A percentile compares a stretch with the other conserved stretches of the same genome.
phyloP scores from a whole-genome alignment of 1,139 yeast species.

The Nakaseomyces sp. region DNA sequence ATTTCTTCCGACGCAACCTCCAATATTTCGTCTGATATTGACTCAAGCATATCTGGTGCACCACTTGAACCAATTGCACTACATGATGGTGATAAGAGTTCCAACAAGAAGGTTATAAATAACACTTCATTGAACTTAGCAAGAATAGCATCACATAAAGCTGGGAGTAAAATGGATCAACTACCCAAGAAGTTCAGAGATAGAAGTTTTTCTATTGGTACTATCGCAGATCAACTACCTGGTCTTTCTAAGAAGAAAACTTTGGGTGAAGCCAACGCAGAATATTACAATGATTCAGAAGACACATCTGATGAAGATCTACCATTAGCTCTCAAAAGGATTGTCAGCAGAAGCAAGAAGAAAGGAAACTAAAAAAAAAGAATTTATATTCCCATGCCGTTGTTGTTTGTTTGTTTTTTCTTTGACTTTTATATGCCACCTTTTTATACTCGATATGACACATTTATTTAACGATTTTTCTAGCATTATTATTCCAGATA shows the following conservation, averaged over 20 bases:
- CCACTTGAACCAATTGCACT: slow-evolving; percentile 12
- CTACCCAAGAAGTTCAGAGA: slow-evolving; percentile 30
- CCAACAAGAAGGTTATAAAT: neutral
- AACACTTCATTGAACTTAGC: slow-evolving; percentile 15
- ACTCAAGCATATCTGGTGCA: slow-evolving; percentile 8
- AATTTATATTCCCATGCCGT: neutral
- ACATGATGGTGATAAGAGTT: slow-evolving; percentile 6
- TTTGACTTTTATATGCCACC: neutral
- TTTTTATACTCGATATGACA: too few relatives aligned
- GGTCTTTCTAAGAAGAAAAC: slow-evolving; percentile 23
- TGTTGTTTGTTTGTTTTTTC: neutral
- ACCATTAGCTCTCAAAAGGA: slow-evolving; percentile 33
- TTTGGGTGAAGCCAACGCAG: slow-evolving; percentile 26
- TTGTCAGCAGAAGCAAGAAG: slow-evolving; percentile 19
- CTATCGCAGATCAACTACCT: slow-evolving; percentile 15
- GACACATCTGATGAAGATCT: slow-evolving; percentile 38
- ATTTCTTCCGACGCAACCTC: slow-evolving; percentile 8
- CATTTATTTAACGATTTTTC: too few relatives aligned
- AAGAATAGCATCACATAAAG: slow-evolving; percentile 27
- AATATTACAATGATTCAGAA: slow-evolving; percentile 12
- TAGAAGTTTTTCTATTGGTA: slow-evolving; percentile 32
- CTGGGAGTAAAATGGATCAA: slow-evolving; percentile 13
- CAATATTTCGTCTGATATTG: neutral
- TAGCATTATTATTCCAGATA: too few relatives aligned
- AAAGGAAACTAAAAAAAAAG: neutral